Conservation (phyloP, 306 rosid genomes). For the Pterocarpus santalinus region DNA sequence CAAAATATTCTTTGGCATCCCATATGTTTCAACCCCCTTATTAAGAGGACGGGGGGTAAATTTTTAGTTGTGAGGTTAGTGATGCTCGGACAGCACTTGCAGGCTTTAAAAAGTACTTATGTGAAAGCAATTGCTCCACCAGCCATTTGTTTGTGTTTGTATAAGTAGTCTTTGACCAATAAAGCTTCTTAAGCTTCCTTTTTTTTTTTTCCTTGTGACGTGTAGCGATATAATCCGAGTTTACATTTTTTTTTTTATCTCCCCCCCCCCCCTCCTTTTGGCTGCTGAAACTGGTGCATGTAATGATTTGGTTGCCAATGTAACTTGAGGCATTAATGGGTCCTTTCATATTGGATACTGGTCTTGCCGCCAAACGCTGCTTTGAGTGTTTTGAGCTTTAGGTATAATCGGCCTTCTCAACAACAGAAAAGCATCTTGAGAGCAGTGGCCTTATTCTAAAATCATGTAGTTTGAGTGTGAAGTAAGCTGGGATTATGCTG, state of each 20-base stretch:
- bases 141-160: conserved; percentile 54
- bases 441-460: background rate
- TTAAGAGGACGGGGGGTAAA: conserved; percentile 41
- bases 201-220: conserved; percentile 33
- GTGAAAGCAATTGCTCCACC: conserved; percentile 52
- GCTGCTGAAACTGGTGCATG: conserved; percentile 45
- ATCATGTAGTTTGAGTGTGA: background rate
- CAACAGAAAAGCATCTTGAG: background rate
- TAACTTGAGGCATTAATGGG: conserved; percentile 25
- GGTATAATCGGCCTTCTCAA: conserved; percentile 9
- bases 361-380: background rate
- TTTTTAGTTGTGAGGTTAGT: conserved; percentile 54
- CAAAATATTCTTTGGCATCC: conserved; percentile 62
- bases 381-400: background rate
- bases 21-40: conserved; percentile 49
- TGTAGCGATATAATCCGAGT: conserved; percentile 40
- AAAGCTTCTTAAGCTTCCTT: conserved; percentile 59
- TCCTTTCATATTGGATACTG: conserved; percentile 17
- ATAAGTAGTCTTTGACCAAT: conserved; percentile 62
- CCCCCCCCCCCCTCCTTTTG: conserved; percentile 13
- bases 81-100: conserved; percentile 49
- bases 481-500: background rate
- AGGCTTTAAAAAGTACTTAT: conserved; percentile 47
- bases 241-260: conserved; percentile 21
- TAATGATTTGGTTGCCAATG: conserved; percentile 46